phyloP scores from a whole-genome alignment of 2,329 filamentous ascomycete species.

The Chaetothyriales sp. region DNA sequence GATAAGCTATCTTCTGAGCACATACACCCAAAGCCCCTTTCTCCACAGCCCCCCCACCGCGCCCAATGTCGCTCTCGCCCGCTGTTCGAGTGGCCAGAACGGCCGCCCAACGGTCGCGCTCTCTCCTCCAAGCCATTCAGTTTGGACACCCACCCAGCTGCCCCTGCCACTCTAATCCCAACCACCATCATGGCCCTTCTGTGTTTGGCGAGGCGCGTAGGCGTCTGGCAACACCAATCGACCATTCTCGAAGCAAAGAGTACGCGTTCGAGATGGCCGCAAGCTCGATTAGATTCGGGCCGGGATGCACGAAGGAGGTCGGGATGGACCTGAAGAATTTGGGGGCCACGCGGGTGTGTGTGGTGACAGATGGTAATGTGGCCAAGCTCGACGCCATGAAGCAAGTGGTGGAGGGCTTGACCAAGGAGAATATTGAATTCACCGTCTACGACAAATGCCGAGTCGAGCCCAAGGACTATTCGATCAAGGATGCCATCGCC shows the following conservation, averaged over 20 bases:
- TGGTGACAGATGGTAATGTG: slow-evolving; percentile 81
- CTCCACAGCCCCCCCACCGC: background rate
- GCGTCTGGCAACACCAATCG: slow-evolving; percentile 62
- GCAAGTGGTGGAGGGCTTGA: slow-evolving; percentile 70
- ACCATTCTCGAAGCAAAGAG: slow-evolving; percentile 64
- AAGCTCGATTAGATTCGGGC: slow-evolving; percentile 84
- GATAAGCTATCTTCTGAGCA: background rate
- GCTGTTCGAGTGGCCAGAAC: slow-evolving; percentile 33
- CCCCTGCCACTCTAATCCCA: slow-evolving; percentile 84
- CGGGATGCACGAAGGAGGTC: slow-evolving; percentile 85
- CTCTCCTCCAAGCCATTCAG: slow-evolving; percentile 74
- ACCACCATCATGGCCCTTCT: slow-evolving; percentile 45
- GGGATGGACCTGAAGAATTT: slow-evolving; percentile 96
- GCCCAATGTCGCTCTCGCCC: slow-evolving; percentile 24
- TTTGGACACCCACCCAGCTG: slow-evolving; percentile 77
- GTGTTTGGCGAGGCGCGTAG: slow-evolving; percentile 43
- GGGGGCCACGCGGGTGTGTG: slow-evolving; percentile 71
- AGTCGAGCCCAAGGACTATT: slow-evolving; percentile 89
- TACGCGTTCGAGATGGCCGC: slow-evolving; percentile 99
- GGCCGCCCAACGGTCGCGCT: slow-evolving; percentile 35
- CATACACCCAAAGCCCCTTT: background rate
- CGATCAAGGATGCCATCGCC: slow-evolving; percentile 79
- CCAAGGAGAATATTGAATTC: slow-evolving; percentile 64
- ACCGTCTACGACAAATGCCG: slow-evolving; percentile 67
- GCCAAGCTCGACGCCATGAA: slow-evolving; percentile 75